Base-by-base conservation (phyloP, 2,329 filamentous ascomycete genomes). In the Thelonectria blattea region DNA sequence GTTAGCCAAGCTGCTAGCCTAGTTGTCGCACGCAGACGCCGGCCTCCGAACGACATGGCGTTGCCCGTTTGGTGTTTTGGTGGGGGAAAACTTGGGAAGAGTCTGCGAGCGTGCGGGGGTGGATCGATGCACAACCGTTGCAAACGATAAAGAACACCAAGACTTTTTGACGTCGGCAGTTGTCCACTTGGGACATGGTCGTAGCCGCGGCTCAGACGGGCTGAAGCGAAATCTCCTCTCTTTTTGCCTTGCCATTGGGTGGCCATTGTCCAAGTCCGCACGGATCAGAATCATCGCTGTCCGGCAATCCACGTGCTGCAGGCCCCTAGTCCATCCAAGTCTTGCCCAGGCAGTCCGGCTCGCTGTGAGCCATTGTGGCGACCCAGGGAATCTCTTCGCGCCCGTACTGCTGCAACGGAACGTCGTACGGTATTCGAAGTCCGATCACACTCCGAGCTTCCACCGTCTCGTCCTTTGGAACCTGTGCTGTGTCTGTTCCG, bases 391-490 rank as follows among this genome's bases (percentile, higher is more conserved):
- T 78, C 70, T 96, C 91, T 5, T 76, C 73, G 8, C 75, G 64
- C 0, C 73, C 78, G 69, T 97, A 96, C 7, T 79, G 79, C 50
- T 85, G 85, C 27, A 96, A 74, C 0, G 93, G 93, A 7, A 93
- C 76, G 74, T 88, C 88, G 74, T 96, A 97, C n/a, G 93, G 91
- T 77, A 96, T 88, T 15, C 92, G 83, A 27, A 94, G 78, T 0
- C 90, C 91, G 4, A 96, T 82, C 0, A 88, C 65, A 0, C 78
- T 70, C 8, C 67, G 68, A 11, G 50, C 64, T 17, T 66, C 66
- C n/a, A 55, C 68, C 8, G 64, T 62, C 7, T 64, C 63, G 3
- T 30, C 68, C 48, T 37, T 59, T 54, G 61, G 62, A 2, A 67
- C 60, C 0, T 68, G 67, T 2, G 88, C 86, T 20, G 65, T 71